Evolutionary conservation across 805 yeast genomes (phyloP).

Genomic region (Candida nanaspora): DNA sequence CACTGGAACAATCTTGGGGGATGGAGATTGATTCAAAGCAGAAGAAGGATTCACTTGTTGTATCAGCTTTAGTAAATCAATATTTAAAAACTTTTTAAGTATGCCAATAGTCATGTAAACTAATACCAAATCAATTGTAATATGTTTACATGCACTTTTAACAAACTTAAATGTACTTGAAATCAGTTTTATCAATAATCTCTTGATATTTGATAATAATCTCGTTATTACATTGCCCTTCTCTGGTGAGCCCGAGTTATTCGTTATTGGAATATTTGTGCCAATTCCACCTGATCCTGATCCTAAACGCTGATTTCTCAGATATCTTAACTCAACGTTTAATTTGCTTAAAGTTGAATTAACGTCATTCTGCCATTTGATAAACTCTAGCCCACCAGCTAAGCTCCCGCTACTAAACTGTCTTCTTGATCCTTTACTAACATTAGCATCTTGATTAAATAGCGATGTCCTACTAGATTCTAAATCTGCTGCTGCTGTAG

Average conservation of each 20-base stretch:
- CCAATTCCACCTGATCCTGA: no score
- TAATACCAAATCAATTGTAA: conserved; percentile 15
- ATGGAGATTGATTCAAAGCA: no score
- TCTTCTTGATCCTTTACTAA: background rate
- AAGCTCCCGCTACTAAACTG: background rate
- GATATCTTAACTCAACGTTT: conserved; percentile 29
- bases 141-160: conserved; percentile 12
- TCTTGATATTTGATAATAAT: conserved; percentile 1
- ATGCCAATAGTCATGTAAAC: conserved; percentile 10
- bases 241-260: no score
- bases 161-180: conserved; percentile 5
- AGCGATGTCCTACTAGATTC: background rate
- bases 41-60: no score
- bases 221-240: no score
- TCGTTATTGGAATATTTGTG: no score
- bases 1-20: no score
- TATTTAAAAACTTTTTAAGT: conserved; percentile 6
- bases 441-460: background rate
- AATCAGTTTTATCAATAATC: conserved; percentile 5
- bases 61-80: background rate
- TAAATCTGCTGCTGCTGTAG: background rate
- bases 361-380: conserved; percentile 48
- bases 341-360: conserved; percentile 39
- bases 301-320: conserved; percentile 6
- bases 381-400: conserved; percentile 26